These are phyloP conservation scores for Gamarada debralockiae DNA, from an alignment of 495 filamentous ascomycete genomes.

Conservation along the genomic window DNA sequence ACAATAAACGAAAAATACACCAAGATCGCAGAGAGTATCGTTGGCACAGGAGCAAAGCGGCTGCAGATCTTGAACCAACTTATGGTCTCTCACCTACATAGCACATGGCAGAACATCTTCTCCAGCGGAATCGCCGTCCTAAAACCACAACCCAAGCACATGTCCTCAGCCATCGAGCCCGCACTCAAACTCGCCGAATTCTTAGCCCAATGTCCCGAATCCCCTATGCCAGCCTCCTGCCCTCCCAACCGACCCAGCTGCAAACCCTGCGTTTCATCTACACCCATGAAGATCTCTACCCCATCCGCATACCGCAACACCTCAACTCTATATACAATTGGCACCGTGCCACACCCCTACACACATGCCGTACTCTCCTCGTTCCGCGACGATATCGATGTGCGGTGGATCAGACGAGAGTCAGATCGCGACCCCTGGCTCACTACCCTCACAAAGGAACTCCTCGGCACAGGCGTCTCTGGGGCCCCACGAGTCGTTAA, in stretches of 20 bases:
- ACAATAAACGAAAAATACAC: constrained; percentile 59
- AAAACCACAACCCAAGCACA: constrained; percentile 69
- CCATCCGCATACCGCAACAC: constrained; percentile 57
- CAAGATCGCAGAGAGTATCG: constrained; percentile 58
- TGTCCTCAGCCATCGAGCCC: constrained; percentile 64
- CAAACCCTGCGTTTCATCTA: constrained; percentile 61
- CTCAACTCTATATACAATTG: constrained; percentile 70
- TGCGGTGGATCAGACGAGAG: constrained; percentile 67
- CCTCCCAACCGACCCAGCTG: constrained; percentile 78
- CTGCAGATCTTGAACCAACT: constrained; percentile 63
- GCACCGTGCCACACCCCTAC: constrained; percentile 86
- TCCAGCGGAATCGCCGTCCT: constrained; percentile 67
- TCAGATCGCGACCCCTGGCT: constrained; percentile 83
- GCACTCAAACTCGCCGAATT: constrained; percentile 66
- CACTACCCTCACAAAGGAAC: constrained; percentile 60
- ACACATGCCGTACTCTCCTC: constrained; percentile 62
- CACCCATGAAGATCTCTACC: constrained; percentile 53
- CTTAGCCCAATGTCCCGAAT: constrained; percentile 67
- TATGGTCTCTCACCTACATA: constrained; percentile 84
- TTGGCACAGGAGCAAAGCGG: constrained; percentile 49
- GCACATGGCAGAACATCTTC: constrained; percentile 79
- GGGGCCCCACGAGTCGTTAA: constrained; percentile 59
- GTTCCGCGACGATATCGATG: constrained; percentile 48
- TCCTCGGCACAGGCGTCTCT: constrained; percentile 56
- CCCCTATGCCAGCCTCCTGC: constrained; percentile 72